Percentiles rank a stretch among this genome's conserved stretches.
Conservation (phyloP, 371 early-diverging fungal genomes). For the Mucor piriformis region DNA sequence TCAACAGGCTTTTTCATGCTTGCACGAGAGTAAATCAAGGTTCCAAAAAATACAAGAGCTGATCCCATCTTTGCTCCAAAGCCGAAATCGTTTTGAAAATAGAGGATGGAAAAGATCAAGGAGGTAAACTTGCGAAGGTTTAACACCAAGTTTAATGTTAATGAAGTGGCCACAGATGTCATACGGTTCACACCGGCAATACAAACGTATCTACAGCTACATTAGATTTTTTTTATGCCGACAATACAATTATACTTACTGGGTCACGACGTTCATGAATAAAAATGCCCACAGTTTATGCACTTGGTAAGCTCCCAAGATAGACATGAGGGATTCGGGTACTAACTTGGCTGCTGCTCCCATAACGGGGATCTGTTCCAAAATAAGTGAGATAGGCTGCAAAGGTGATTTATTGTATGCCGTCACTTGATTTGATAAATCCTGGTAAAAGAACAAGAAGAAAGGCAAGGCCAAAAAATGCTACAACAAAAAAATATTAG, state of each 20-base stretch:
- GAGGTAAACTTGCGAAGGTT: conserved; percentile 86
- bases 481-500: conserved; percentile 30
- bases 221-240: neutral
- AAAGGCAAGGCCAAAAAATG: conserved; percentile 83
- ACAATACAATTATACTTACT: conserved; percentile 53
- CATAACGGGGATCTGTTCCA: conserved; percentile 37
- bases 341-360: conserved; percentile 23
- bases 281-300: conserved; percentile 76
- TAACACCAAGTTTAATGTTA: conserved; percentile 85
- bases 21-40: conserved; percentile 66
- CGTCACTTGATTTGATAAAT: conserved; percentile 57
- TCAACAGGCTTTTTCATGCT: conserved; percentile 2
- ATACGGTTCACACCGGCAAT: conserved; percentile 87
- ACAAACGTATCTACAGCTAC: conserved; percentile 60
- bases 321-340: conserved; percentile 28
- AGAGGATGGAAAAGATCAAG: conserved; percentile 78
- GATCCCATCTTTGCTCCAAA: conserved; percentile 70
- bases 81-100: conserved; percentile 80
- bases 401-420: conserved; percentile 58
- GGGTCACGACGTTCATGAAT: conserved; percentile 71
- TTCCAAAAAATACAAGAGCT: conserved; percentile 75
- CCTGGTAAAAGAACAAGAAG: conserved; percentile 71
- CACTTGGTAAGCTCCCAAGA: conserved; percentile 28
- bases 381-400: conserved; percentile 41
- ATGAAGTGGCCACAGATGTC: conserved; percentile 74